phyloP scores from a whole-genome alignment of 345 rosid genomes.

The Triadica sebifera region DNA sequence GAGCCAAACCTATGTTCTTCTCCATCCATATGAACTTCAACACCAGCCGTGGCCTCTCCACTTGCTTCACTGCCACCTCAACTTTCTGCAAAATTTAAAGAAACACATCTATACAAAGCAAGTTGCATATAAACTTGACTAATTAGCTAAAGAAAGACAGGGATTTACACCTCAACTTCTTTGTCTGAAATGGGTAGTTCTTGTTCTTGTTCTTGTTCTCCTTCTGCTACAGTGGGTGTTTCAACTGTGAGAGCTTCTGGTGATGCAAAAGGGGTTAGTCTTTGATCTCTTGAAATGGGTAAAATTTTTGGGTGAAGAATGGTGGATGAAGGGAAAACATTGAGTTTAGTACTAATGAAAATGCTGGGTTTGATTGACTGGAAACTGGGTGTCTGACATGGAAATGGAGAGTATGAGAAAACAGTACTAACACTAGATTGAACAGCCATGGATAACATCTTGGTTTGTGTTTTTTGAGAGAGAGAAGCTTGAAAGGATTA shows the following conservation, averaged over 20 bases:
- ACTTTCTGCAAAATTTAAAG: constrained; percentile 30
- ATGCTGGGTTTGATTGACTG: constrained; percentile 14
- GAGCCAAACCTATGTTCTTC: constrained; percentile 72
- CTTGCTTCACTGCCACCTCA: constrained; percentile 40
- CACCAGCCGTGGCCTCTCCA: constrained; percentile 60
- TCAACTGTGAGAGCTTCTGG: constrained; percentile 48
- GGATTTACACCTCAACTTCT: constrained; percentile 30
- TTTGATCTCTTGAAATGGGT: constrained; percentile 39
- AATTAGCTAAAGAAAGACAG: background rate
- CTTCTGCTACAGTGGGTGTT: constrained; percentile 13
- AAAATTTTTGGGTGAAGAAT: constrained; percentile 13
- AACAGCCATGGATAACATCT: constrained; percentile 49
- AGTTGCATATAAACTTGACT: background rate
- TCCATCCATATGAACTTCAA: constrained; percentile 88
- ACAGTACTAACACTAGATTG: constrained; percentile 26
- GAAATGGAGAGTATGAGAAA: constrained; percentile 28
- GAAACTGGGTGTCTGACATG: constrained; percentile 18
- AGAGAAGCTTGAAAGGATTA: background rate
- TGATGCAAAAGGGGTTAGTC: constrained; percentile 37
- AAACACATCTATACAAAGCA: background rate
- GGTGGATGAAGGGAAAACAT: constrained; percentile 1
- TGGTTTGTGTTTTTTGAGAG: background rate
- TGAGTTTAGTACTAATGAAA: constrained; percentile 12
- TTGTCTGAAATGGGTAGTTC: constrained; percentile 13
- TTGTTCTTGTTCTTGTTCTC: background rate